Percentiles rank a stretch among this genome's conserved stretches.
phyloP scores from a whole-genome alignment of 2,329 filamentous ascomycete genomes.

The Diaporthe citri region DNA sequence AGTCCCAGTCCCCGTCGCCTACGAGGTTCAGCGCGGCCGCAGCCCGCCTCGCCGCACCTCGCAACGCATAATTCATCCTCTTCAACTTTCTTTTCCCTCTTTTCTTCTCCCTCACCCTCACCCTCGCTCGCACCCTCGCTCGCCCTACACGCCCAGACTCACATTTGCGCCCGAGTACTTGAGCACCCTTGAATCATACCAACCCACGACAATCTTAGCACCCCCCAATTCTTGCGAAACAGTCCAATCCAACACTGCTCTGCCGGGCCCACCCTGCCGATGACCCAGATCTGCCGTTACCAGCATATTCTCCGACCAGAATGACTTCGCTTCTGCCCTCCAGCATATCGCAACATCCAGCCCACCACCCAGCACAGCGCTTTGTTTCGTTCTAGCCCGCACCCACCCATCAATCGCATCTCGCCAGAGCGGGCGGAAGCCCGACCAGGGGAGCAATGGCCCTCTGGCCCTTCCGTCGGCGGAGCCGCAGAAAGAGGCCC shows the following conservation, averaged over 20 bases:
- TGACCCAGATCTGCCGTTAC: conserved; percentile 32
- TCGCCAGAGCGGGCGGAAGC: conserved; percentile 27
- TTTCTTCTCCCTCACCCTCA: not conserved
- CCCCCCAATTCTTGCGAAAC: conserved; percentile 22
- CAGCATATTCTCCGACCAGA: conserved; percentile 36
- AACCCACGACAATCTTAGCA: conserved; percentile 19
- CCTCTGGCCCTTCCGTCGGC: conserved; percentile 86
- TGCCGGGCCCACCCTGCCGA: conserved; percentile 34
- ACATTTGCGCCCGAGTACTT: conserved; percentile 27
- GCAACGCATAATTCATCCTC: conserved; percentile 8
- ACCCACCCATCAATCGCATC: conserved; percentile 17
- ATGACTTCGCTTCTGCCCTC: conserved; percentile 38
- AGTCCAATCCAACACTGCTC: conserved; percentile 11
- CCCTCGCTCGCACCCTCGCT: not conserved
- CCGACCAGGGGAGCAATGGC: conserved; percentile 66
- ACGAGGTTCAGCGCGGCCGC: conserved; percentile 5
- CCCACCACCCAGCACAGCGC: conserved; percentile 20
- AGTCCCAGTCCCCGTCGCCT: conserved; percentile 11
- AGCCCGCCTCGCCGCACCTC: conserved; percentile 8
- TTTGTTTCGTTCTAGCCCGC: conserved; percentile 31
- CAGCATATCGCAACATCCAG: conserved; percentile 34
- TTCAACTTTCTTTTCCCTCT: not conserved
- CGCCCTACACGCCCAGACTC: conserved; percentile 18
- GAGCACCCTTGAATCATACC: conserved; percentile 24
- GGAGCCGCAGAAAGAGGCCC: conserved; percentile 74